Conservation (phyloP, 331 rosid genomes). For the Dryas integrifolia region DNA sequence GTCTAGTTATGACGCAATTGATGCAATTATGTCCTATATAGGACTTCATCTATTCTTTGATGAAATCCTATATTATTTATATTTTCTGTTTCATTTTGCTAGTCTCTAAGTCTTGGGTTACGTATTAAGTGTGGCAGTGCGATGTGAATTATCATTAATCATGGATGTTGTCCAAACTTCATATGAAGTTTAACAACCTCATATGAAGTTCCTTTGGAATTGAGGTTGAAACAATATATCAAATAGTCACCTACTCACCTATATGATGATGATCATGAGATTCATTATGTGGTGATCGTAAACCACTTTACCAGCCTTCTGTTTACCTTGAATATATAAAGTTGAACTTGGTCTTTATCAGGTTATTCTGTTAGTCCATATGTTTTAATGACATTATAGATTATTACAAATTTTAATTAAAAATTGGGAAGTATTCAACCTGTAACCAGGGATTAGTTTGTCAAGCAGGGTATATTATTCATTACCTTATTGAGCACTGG, state of each 20-base stretch:
- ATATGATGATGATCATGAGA: neutral
- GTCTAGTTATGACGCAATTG: neutral
- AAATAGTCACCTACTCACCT: neutral
- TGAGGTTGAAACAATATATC: constrained; percentile 10
- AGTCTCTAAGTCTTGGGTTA: neutral
- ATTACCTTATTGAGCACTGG: neutral
- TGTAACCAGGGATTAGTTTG: neutral
- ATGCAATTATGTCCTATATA: neutral
- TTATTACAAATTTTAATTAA: no score
- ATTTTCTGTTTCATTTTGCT: neutral
- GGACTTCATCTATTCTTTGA: neutral
- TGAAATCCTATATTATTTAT: neutral
- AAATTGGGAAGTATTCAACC: neutral
- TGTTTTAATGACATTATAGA: neutral
- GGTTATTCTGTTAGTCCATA: neutral
- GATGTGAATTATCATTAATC: neutral
- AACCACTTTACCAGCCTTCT: neutral
- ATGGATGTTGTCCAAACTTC: neutral
- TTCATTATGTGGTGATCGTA: neutral
- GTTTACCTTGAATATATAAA: neutral
- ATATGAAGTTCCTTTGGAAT: neutral
- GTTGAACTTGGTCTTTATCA: neutral
- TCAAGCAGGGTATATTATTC: neutral
- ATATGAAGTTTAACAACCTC: neutral
- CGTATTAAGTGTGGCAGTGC: neutral